A percentile compares a stretch with the other conserved stretches of the same genome.
phyloP scores from a whole-genome alignment of 1,284 basidiomycete genomes.

The Phaffia rhodozyma region DNA sequence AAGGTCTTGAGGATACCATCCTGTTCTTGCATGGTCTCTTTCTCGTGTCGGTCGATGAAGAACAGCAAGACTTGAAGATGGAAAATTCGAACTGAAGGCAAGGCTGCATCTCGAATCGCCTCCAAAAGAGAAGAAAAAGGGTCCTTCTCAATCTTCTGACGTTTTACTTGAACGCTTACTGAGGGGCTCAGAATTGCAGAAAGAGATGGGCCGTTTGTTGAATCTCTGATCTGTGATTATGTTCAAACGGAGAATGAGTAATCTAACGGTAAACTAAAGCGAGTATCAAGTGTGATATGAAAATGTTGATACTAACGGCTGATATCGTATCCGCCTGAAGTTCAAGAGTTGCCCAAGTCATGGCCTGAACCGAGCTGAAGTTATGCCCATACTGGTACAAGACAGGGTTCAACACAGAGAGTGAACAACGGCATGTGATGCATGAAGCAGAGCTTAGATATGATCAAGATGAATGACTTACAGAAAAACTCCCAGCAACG shows the following conservation, averaged over 20 bases:
- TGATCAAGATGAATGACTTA: not conserved
- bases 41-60: conserved; percentile 64
- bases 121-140: conserved; percentile 49
- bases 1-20: conserved; percentile 49
- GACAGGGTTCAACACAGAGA: conserved; percentile 7
- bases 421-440: not conserved
- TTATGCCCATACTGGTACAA: conserved; percentile 45
- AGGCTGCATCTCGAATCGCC: conserved; percentile 38
- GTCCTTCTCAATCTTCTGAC: conserved; percentile 34
- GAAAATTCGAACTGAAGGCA: conserved; percentile 35
- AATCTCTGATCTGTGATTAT: too few species aligned
- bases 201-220: not conserved
- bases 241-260: conserved; percentile 7
- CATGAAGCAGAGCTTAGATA: not conserved
- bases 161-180: conserved; percentile 32
- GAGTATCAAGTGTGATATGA: not conserved
- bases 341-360: conserved; percentile 69
- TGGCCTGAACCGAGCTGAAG: conserved; percentile 56
- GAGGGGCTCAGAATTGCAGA: not conserved
- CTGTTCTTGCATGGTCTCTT: conserved; percentile 44
- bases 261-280: not conserved
- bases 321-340: conserved; percentile 68
- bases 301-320: conserved; percentile 42
- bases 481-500: conserved; percentile 47
- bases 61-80: conserved; percentile 72